Evolutionary conservation across 129 eudicot genomes (phyloP).

Genomic region (Centaurea solstitialis): DNA sequence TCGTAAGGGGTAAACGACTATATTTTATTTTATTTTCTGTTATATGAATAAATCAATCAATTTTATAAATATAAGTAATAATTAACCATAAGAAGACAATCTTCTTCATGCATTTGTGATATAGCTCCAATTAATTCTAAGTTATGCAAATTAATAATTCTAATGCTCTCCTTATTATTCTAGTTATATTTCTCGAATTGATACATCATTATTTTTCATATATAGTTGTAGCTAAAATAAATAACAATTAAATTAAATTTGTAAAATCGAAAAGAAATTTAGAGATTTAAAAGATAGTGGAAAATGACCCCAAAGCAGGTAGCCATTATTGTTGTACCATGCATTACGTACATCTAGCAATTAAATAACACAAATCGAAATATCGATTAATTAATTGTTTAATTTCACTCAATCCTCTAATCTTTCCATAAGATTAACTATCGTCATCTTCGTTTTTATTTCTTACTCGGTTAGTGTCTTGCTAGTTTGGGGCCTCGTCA

Average conservation of each 20-base stretch:
- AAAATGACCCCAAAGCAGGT: slow-evolving; percentile 9
- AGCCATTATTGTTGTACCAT: slow-evolving; percentile 16
- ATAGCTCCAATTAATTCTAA: background rate
- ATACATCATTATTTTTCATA: background rate
- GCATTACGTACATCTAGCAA: background rate
- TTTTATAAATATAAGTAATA: background rate
- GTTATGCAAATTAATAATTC: background rate
- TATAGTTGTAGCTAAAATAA: background rate
- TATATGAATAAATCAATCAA: background rate
- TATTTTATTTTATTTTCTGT: background rate
- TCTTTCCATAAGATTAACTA: background rate
- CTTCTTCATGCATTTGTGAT: background rate
- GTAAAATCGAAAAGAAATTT: background rate
- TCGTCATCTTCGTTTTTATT: background rate
- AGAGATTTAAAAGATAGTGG: background rate
- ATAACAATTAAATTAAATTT: background rate
- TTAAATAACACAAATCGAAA: background rate
- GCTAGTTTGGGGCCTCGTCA: too few relatives aligned
- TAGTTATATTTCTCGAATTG: background rate
- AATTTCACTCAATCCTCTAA: background rate
- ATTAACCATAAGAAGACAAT: background rate
- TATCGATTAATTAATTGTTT: background rate
- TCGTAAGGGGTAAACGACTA: background rate
- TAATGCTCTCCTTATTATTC: background rate
- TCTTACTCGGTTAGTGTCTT: too few relatives aligned